Percentiles rank a stretch among this genome's conserved stretches.
Evolutionary conservation across 768 basidiomycete genomes (phyloP).

Genomic region (Boletus tylopilopsis): DNA sequence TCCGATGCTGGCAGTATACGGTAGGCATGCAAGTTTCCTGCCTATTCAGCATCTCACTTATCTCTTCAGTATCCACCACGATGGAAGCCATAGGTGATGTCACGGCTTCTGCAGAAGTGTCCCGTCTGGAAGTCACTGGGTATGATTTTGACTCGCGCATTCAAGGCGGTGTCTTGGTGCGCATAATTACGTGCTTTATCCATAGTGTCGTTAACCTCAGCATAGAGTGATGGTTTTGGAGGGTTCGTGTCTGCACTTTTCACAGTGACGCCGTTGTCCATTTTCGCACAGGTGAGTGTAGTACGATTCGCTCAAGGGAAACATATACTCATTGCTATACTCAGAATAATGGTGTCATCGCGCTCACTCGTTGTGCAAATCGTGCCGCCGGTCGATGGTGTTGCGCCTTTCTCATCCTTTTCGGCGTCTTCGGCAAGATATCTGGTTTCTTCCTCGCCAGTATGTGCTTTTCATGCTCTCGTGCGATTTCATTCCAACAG

Average conservation of each 20-base stretch:
- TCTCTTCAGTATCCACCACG: conserved; percentile 53
- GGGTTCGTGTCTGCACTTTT: conserved; percentile 78
- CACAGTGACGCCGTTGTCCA: conserved; percentile 76
- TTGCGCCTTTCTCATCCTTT: conserved; percentile 73
- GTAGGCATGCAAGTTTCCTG: conserved; percentile 23
- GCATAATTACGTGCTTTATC: conserved; percentile 6
- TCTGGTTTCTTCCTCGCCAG: conserved; percentile 81
- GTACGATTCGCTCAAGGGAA: neutral
- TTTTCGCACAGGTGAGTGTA: conserved; percentile 58
- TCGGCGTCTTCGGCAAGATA: conserved; percentile 77
- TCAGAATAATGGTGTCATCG: conserved; percentile 79
- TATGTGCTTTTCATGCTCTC: conserved; percentile 24
- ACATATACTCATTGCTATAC: neutral
- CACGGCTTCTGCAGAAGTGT: conserved; percentile 80
- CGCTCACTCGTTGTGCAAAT: conserved; percentile 82
- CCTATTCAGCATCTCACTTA: conserved; percentile 2
- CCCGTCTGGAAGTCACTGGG: conserved; percentile 68
- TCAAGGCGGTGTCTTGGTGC: conserved; percentile 74
- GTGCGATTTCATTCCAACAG: neutral
- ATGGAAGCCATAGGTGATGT: conserved; percentile 89
- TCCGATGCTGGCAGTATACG: conserved; percentile 59
- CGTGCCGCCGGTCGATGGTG: conserved; percentile 76
- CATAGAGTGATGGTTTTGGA: conserved; percentile 70
- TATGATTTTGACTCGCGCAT: conserved; percentile 77
- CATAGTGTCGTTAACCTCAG: neutral